A percentile compares a stretch with the other conserved stretches of the same genome.
These are phyloP conservation scores for Colletotrichum theobromicola DNA, from an alignment of 2,329 filamentous ascomycete species.

Conservation along the genomic window DNA sequence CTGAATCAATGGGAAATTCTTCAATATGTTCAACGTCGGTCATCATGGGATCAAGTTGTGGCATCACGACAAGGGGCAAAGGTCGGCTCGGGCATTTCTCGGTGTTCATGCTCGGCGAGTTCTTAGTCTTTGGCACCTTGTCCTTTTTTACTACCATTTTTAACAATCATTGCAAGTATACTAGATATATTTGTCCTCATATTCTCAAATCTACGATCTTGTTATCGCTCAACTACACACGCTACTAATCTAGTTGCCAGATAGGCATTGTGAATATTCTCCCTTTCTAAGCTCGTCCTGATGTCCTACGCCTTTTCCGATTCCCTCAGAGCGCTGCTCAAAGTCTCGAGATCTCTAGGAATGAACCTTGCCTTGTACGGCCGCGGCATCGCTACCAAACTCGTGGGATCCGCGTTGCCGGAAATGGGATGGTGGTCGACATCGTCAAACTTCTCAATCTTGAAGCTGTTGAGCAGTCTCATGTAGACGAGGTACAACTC, in stretches of 20 bases:
- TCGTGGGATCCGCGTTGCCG: slow-evolving; percentile 66
- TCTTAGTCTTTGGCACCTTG: fast-evolving
- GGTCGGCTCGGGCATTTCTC: neutral
- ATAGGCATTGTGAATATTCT: neutral
- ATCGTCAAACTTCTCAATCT: slow-evolving; percentile 57
- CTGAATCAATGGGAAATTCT: fast-evolving
- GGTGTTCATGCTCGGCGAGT: neutral
- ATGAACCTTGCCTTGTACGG: slow-evolving; percentile 64
- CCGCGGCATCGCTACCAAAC: slow-evolving; percentile 64
- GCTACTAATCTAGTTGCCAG: neutral
- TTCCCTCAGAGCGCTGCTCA: neutral
- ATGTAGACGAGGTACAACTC: slow-evolving; percentile 70
- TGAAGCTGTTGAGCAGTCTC: slow-evolving; percentile 66
- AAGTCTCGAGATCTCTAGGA: slow-evolving; percentile 40
- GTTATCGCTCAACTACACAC: neutral
- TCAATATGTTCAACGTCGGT: fast-evolving
- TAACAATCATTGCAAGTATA: neutral
- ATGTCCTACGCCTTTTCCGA: neutral
- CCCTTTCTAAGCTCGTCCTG: neutral
- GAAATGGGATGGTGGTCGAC: slow-evolving; percentile 64
- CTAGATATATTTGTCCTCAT: neutral
- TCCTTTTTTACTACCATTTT: neutral
- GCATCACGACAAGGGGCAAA: no score
- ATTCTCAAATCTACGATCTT: neutral
- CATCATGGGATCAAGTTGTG: neutral